phyloP scores from a whole-genome alignment of 2,329 filamentous ascomycete species.

The Xylariaceae sp. region DNA sequence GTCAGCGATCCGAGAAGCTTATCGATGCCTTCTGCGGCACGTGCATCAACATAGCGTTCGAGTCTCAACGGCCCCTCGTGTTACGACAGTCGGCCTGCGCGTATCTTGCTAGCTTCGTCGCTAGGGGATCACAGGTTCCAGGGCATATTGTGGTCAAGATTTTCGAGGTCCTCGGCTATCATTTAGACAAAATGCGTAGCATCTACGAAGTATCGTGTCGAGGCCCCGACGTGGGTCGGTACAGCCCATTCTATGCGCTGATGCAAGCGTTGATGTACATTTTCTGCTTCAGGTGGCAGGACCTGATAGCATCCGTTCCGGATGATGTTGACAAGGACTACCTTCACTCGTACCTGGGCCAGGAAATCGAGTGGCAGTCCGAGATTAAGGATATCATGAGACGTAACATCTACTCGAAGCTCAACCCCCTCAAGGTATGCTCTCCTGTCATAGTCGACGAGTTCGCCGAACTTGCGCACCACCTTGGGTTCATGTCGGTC shows the following conservation, averaged over 20 bases:
- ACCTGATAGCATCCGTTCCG: slow-evolving; percentile 64
- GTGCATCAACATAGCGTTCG: slow-evolving; percentile 68
- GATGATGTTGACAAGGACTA: slow-evolving; percentile 61
- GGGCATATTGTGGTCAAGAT: slow-evolving; percentile 74
- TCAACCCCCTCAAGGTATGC: slow-evolving; percentile 95
- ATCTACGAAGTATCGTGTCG: slow-evolving; percentile 70
- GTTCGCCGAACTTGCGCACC: slow-evolving; percentile 82
- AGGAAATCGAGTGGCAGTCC: slow-evolving; percentile 74
- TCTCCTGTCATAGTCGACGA: slow-evolving; percentile 85
- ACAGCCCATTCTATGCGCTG: slow-evolving; percentile 79
- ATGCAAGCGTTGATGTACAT: slow-evolving; percentile 91
- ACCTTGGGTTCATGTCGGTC: slow-evolving; percentile 84
- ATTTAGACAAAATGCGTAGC: slow-evolving; percentile 70
- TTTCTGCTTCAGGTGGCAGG: slow-evolving; percentile 96
- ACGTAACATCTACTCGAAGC: slow-evolving; percentile 75
- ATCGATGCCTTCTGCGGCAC: slow-evolving; percentile 79
- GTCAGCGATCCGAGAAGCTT: slow-evolving; percentile 72
- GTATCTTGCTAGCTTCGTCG: slow-evolving; percentile 92
- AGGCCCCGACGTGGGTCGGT: slow-evolving; percentile 80
- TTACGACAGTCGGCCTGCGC: slow-evolving; percentile 80
- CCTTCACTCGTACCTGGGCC: slow-evolving; percentile 55
- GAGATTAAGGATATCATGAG: slow-evolving; percentile 70
- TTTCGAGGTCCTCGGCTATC: slow-evolving; percentile 71
- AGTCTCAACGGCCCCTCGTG: slow-evolving; percentile 65
- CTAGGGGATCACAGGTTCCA: slow-evolving; percentile 78